A percentile compares a stretch with the other conserved stretches of the same genome.
Evolutionary conservation across 495 filamentous ascomycete genomes (phyloP).

Genomic region (Aspergillus affinis): DNA sequence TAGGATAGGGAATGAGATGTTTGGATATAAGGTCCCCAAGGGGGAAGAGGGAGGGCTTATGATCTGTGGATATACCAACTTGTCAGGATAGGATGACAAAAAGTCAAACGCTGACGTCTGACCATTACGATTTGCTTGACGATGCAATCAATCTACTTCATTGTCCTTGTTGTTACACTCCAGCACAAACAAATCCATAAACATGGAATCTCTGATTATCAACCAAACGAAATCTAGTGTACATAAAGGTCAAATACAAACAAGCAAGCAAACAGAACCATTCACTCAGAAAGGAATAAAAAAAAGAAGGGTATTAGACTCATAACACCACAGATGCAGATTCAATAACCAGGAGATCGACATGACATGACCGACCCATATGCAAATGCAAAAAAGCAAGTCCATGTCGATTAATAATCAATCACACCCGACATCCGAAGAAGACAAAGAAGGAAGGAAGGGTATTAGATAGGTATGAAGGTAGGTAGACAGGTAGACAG

Average conservation of each 20-base stretch:
- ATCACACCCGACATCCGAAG: neutral
- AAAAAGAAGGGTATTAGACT: conserved; percentile 5
- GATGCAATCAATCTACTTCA: too few relatives aligned
- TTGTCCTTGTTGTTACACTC: too few relatives aligned
- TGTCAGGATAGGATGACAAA: too few relatives aligned
- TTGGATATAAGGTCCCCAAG: too few relatives aligned
- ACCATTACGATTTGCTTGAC: too few relatives aligned
- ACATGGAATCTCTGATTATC: neutral
- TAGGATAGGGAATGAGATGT: too few relatives aligned
- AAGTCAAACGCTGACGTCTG: too few relatives aligned
- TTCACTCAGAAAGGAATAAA: neutral
- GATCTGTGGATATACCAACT: too few relatives aligned
- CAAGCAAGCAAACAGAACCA: neutral
- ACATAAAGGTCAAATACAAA: neutral
- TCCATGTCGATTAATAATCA: neutral
- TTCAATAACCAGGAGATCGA: neutral
- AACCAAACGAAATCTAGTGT: neutral
- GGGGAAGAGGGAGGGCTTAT: too few relatives aligned
- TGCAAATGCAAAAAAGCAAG: neutral
- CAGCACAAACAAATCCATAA: too few relatives aligned
- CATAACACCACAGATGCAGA: conserved; percentile 9
- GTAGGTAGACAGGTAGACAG: neutral
- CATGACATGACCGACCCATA: too few relatives aligned
- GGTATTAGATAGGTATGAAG: conserved; percentile 3
- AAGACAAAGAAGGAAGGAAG: conserved; percentile 6